Percentiles rank a stretch among this genome's conserved stretches.
Conservation (phyloP, 257 asterid species). For the Parsonsia alboflavescens region DNA sequence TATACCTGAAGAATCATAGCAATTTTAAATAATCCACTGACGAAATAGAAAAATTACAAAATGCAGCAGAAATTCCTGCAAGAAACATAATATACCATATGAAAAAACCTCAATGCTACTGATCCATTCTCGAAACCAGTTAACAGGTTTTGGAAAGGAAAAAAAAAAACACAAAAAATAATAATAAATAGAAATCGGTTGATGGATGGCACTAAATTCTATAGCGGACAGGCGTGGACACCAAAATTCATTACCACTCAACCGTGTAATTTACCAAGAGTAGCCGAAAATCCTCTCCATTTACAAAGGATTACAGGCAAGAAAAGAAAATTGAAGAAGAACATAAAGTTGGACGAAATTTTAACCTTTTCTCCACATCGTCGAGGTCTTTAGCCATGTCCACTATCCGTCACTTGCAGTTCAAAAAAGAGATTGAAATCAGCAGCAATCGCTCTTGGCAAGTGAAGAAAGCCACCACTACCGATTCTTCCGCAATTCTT, state of each 20-base stretch:
- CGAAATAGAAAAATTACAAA: background rate
- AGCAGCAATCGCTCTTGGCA: background rate
- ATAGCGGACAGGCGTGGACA: background rate
- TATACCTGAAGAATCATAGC: constrained; percentile 50
- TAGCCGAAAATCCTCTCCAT: background rate
- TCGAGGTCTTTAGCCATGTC: constrained; percentile 54
- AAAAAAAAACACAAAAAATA: no score
- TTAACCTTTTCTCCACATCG: constrained; percentile 59
- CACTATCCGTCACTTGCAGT: background rate
- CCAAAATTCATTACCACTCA: background rate
- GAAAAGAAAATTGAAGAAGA: constrained; percentile 5
- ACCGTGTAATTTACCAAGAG: background rate
- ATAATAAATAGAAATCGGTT: background rate
- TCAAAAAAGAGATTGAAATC: background rate
- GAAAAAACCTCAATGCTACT: no score
- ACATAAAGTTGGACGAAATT: constrained; percentile 5
- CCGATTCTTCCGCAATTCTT: background rate
- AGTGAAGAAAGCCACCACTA: background rate
- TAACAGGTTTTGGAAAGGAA: background rate
- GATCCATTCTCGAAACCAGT: background rate
- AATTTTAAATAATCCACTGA: background rate
- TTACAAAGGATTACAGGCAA: background rate
- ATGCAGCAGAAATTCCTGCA: background rate
- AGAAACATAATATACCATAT: background rate
- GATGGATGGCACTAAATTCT: background rate